Evolutionary conservation across 108 stramenopile genomes (phyloP).

Genomic region (Skeletonema costatum): DNA sequence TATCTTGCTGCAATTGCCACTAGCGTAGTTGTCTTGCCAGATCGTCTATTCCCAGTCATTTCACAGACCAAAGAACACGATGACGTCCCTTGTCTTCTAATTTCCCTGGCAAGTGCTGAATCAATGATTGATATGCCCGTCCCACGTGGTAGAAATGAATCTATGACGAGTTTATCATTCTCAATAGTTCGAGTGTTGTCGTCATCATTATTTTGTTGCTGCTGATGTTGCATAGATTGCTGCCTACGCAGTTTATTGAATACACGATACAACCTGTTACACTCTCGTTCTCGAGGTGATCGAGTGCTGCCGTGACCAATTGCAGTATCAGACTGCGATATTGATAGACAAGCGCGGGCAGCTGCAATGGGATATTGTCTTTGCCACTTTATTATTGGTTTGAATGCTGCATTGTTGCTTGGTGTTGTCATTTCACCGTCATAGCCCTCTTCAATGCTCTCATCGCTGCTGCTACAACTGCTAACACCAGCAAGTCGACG

Average conservation of each 20-base stretch:
- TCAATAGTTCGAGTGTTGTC: not conserved
- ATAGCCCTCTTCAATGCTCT: conserved; percentile 1
- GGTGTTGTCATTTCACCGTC: not conserved
- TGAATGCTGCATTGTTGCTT: not conserved
- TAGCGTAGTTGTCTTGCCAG: conserved; percentile 44
- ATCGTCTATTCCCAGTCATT: conserved; percentile 41
- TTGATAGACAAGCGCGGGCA: conserved; percentile 34
- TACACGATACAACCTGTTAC: conserved; percentile 23
- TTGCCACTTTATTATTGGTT: conserved; percentile 16
- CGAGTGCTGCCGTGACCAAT: not conserved
- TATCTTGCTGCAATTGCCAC: conserved; percentile 45
- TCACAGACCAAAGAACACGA: conserved; percentile 34
- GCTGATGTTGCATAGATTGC: conserved; percentile 6
- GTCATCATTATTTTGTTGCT: conserved; percentile 1
- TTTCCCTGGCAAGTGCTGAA: conserved; percentile 23
- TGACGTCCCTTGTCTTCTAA: not conserved
- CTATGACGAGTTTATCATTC: conserved; percentile 22
- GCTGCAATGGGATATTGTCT: conserved; percentile 32
- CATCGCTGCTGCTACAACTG: conserved; percentile 15
- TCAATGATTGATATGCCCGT: conserved; percentile 42
- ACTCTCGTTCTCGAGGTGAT: conserved; percentile 29
- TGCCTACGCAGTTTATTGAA: conserved; percentile 23
- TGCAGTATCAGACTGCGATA: not conserved
- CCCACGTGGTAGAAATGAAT: conserved; percentile 43
- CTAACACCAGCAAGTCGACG: conserved; percentile 32